A percentile compares a stretch with the other conserved stretches of the same genome.
Evolutionary conservation across 2,329 filamentous ascomycete species (phyloP).

Genomic region (Ophiostoma perfectum): DNA sequence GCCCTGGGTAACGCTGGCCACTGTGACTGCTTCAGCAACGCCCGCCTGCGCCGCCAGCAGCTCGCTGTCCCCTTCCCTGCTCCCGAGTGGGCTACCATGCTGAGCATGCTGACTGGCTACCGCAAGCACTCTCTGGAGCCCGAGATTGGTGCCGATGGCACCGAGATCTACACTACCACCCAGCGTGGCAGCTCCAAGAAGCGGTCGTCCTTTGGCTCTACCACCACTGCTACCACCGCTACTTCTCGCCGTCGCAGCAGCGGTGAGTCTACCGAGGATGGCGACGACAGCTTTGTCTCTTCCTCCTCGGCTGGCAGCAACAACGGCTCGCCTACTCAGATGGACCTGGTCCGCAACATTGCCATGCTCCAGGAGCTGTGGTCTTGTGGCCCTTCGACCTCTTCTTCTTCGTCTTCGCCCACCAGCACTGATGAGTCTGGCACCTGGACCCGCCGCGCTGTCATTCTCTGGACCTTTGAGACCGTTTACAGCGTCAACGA

Average conservation of each 20-base stretch:
- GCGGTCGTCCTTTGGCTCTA: constrained; percentile 26
- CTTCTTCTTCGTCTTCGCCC: constrained; percentile 26
- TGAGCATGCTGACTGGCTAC: constrained; percentile 52
- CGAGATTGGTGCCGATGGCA: constrained; percentile 23
- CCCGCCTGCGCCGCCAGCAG: constrained; percentile 39
- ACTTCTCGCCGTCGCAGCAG: constrained; percentile 21
- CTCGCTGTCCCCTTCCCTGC: constrained; percentile 55
- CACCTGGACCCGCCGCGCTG: constrained; percentile 52
- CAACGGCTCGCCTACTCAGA: constrained; percentile 38
- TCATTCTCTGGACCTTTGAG: constrained; percentile 60
- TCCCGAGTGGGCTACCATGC: constrained; percentile 53
- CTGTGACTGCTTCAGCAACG: constrained; percentile 47
- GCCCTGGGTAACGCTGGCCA: constrained; percentile 30
- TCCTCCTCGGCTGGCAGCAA: constrained; percentile 28
- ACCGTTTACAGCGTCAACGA: constrained; percentile 44
- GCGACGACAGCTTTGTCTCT: constrained; percentile 28
- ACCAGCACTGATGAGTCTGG: constrained; percentile 14
- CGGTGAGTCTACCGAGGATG: constrained; percentile 30
- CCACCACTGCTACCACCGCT: constrained; percentile 18
- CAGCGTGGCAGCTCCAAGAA: constrained; percentile 20
- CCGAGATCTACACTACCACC: constrained; percentile 15
- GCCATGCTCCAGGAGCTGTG: constrained; percentile 64
- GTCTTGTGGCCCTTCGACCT: constrained; percentile 44
- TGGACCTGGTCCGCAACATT: constrained; percentile 55
- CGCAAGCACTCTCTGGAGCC: constrained; percentile 37